Base-by-base conservation (phyloP, 2,329 filamentous ascomycete species). In the Penicillium sp. region DNA sequence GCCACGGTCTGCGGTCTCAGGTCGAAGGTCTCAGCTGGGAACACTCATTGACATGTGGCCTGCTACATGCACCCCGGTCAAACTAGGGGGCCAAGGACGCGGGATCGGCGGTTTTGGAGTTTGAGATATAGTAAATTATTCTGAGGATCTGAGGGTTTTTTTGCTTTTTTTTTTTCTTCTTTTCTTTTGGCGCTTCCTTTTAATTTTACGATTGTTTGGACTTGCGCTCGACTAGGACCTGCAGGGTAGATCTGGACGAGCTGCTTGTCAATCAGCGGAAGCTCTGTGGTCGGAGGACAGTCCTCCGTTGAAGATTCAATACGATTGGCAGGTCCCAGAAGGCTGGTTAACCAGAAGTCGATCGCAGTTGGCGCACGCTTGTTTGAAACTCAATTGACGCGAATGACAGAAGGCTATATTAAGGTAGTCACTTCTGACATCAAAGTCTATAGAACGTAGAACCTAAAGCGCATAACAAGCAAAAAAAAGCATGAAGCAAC, bases 301-400 rank as follows among this genome's bases (percentile, higher is more conserved):
- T 63, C 51, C 43, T 59, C 58, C 58, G 61, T 52, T 34, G 36
- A 18, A 49, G 53, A 56, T 56, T 54, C 51, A 47, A 42, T 9
- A 36, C 45, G 43, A 57, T 59, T 59, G 53, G 54, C 49, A 58
- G 52, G 58, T 66, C 66, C 68, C 68, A 62, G 58, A 59, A 58
- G 57, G 59, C 40, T 62, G 69, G 68, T 56, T 58, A 65, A 67
- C 64, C 61, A 65, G 55, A 44, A 67, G 62, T 56, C 59, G 59
- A 68, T 66, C 65, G 47, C 38, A 36, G 48, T 63, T 67, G 68
- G 66, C 62, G 66, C 61, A 65, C 68, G 68, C 66, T 68, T 68
- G 63, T 64, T 48, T 27, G 42, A 69, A 71, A 71, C 68, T 67
- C 63, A 71, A 71, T 70, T 68, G 59, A 31, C 62, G 62, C 62